Evolutionary conservation across 768 basidiomycete genomes (phyloP), one percentile per base, ranked within the genome.

Genomic region (Naganishia kalamii): DNA sequence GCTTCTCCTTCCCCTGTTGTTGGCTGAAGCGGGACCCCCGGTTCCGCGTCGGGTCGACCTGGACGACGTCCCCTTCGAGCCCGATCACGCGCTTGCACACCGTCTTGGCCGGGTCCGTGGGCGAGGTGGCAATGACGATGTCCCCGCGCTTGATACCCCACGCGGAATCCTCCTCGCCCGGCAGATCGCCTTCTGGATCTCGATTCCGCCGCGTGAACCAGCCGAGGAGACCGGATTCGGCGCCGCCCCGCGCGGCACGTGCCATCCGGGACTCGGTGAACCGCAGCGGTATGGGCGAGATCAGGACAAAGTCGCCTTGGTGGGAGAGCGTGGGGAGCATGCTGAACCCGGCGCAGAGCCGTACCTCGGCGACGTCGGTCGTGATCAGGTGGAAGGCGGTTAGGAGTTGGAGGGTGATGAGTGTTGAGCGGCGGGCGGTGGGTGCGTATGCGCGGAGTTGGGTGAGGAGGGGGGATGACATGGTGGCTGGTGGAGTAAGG

Each of bases 1-100:
- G 12, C 48, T 61, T 40, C 68, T 40, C 21, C 70, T 73, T 41
- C 75, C 65, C n/a, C 71, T 63, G 7, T 7, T 46, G 44, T 6
- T 30, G 48, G 3, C 54, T 35, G 19, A 11, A 15, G 10, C 33
- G 54, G 10, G 17, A 30, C 46, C 46, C 27, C 19, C 25, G 27
- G 30, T 51, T 47, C 25, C 64, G 27, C 19, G 64, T 40, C 21
- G 93, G 93, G 75, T 98, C 92, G 23, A 92, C 87, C 67, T 90
- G 91, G 32, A 98, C 75, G 37, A 86, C 79, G 77, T 97, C 94
- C 4, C 94, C 93, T 25, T 92, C 88, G 25, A 98, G 80, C 1
- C 92, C 94, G 37, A 94, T 82, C 12, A 98, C 80, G 44, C 94
- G 85, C 80, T 98, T 98, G 80, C 90, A 93, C 37, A 94, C 83